phyloP scores from a whole-genome alignment of 192 early-diverging fungal species.

The Dimargaris cristalligena region DNA sequence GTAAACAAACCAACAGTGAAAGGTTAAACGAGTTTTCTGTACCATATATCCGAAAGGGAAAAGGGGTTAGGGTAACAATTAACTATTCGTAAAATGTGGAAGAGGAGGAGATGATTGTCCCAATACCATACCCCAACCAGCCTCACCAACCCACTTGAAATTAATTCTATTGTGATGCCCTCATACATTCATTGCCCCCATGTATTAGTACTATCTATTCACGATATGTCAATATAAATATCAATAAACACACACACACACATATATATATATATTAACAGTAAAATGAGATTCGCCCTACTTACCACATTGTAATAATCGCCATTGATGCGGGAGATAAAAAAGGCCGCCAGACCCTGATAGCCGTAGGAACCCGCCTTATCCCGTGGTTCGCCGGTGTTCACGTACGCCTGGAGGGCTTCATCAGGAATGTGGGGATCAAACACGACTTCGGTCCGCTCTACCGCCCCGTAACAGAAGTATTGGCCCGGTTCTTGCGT shows the following conservation, averaged over 20 bases:
- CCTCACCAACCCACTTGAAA: neutral
- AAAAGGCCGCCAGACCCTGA: constrained; percentile 52
- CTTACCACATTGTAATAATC: constrained; percentile 77
- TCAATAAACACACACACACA: neutral
- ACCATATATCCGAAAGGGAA: neutral
- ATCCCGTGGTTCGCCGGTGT: constrained; percentile 45
- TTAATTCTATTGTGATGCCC: neutral
- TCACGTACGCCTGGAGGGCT: constrained; percentile 45
- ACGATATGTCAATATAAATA: neutral
- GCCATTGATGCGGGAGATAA: constrained; percentile 57
- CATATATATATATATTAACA: no score
- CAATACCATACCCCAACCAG: no score
- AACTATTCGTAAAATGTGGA: no score
- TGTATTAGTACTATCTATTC: neutral
- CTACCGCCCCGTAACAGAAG: constrained; percentile 15
- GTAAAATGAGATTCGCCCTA: neutral
- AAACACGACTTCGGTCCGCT: constrained; percentile 56
- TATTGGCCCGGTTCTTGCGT: neutral
- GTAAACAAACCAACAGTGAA: neutral
- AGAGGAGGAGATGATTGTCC: no score
- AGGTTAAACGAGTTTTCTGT: neutral
- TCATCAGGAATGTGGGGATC: constrained; percentile 34
- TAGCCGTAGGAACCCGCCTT: constrained; percentile 81
- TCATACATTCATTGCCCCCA: neutral
- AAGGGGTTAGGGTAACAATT: neutral